Conservation (phyloP, 345 rosid genomes). For the Aegle marmelos region DNA sequence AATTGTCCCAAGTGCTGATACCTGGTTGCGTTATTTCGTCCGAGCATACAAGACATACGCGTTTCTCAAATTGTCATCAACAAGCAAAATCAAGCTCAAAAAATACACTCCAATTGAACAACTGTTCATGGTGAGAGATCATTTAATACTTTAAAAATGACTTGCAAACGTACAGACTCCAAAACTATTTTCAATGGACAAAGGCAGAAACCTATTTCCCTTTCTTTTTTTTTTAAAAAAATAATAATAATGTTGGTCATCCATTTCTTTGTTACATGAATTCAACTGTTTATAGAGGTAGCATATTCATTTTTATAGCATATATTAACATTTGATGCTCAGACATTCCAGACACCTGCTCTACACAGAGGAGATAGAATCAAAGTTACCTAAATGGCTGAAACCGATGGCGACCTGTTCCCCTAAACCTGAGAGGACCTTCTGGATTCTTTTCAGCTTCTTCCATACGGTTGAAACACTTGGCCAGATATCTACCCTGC, state of each 20-base stretch:
- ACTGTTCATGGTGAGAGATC: no score
- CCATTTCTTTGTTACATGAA: not conserved
- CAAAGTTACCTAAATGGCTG: constrained; percentile 76
- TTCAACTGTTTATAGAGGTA: not conserved
- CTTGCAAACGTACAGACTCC: not conserved
- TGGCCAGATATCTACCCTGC: constrained; percentile 88
- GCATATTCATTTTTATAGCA: not conserved
- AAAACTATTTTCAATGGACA: not conserved
- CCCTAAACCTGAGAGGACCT: constrained; percentile 94
- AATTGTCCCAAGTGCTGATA: constrained; percentile 91
- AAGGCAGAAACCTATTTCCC: not conserved
- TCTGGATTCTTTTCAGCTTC: constrained; percentile 79
- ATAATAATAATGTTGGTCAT: not conserved
- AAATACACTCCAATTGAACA: not conserved
- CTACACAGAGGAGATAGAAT: not conserved
- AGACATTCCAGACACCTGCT: not conserved
- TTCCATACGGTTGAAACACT: constrained; percentile 94
- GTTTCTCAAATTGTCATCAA: not conserved
- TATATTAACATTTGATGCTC: not conserved
- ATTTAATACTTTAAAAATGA: not conserved
- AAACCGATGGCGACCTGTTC: constrained; percentile 93
- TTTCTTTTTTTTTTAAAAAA: not conserved
- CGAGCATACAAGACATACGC: not conserved
- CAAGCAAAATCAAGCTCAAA: not conserved
- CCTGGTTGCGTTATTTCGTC: constrained; percentile 28